Conservation (phyloP, 768 basidiomycete species). For the Filobasidium floriforme region DNA sequence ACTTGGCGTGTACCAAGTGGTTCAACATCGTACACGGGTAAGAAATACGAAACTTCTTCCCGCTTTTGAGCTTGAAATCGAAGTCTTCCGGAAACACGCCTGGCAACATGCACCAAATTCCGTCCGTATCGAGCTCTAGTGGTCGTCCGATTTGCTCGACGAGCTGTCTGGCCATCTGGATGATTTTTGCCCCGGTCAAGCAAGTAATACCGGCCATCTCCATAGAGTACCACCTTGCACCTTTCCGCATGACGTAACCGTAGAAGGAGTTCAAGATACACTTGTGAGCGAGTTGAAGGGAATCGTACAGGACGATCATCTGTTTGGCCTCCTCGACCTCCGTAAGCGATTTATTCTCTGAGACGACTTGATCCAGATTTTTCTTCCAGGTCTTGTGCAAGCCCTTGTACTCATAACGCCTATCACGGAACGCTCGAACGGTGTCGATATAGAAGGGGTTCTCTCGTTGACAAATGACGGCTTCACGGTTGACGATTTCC, state of each 20-base stretch:
- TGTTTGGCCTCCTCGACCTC: constrained; percentile 96
- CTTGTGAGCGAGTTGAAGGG: constrained; percentile 96
- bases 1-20: constrained; percentile 86
- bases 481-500: constrained; percentile 81
- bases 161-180: constrained; percentile 94
- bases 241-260: constrained; percentile 99
- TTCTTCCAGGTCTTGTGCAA: constrained; percentile 99
- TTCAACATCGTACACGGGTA: constrained; percentile 99
- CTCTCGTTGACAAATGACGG: constrained; percentile 94
- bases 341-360: constrained; percentile 64
- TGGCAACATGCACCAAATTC: constrained; percentile 99
- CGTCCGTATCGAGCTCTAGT: constrained; percentile 94
- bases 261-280: constrained; percentile 99
- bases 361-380: constrained; percentile 68
- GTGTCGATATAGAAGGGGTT: constrained; percentile 99
- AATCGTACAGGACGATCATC: constrained; percentile 98
- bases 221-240: constrained; percentile 99
- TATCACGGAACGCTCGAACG: constrained; percentile 90
- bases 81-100: constrained; percentile 97
- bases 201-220: constrained; percentile 99
- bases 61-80: constrained; percentile 79
- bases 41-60: constrained; percentile 80
- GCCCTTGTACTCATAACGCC: constrained; percentile 98
- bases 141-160: constrained; percentile 97
- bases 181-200: constrained; percentile 92